These are phyloP conservation scores for Rhinocladiella mackenziei DNA, from an alignment of 2,329 filamentous ascomycete species.

Conservation along the genomic window DNA sequence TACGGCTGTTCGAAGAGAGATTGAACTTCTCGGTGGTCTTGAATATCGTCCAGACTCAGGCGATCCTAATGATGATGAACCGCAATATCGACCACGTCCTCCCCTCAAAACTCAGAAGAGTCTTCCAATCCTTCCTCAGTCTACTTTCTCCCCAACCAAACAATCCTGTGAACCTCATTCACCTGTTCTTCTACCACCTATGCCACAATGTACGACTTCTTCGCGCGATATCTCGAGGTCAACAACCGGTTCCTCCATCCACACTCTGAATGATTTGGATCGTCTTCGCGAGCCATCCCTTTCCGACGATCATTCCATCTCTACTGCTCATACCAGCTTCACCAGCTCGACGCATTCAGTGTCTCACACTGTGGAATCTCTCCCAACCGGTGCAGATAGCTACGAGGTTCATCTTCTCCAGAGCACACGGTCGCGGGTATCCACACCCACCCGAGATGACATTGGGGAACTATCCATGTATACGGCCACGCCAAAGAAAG, in stretches of 20 bases:
- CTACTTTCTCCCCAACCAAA: constrained; percentile 5
- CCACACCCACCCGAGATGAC: constrained; percentile 17
- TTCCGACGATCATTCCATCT: constrained; percentile 19
- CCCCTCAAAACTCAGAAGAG: constrained; percentile 16
- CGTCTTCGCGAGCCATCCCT: constrained; percentile 14
- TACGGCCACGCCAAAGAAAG: constrained; percentile 11
- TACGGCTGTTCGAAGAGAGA: constrained; percentile 42
- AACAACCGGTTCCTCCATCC: constrained; percentile 46
- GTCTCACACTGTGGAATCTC: constrained; percentile 12
- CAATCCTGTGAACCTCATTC: constrained; percentile 1
- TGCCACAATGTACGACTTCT: constrained; percentile 7
- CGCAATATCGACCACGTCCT: constrained; percentile 5
- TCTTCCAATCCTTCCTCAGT: constrained; percentile 14
- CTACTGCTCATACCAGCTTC: constrained; percentile 22
- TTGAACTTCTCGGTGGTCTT: constrained; percentile 45
- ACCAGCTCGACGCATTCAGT: constrained; percentile 10
- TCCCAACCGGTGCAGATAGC: constrained; percentile 10
- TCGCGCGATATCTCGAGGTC: constrained; percentile 25
- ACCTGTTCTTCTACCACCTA: constrained; percentile 11
- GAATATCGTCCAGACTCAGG: constrained; percentile 40
- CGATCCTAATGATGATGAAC: constrained; percentile 11
- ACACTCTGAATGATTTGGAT: constrained; percentile 18
- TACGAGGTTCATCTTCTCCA: constrained; percentile 1
- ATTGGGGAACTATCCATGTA: constrained; percentile 14
- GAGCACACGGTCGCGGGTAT: constrained; percentile 6